These are phyloP conservation scores for Fusarium fujikuroi DNA, from an alignment of 2,329 filamentous ascomycete species.

Conservation along the genomic window DNA sequence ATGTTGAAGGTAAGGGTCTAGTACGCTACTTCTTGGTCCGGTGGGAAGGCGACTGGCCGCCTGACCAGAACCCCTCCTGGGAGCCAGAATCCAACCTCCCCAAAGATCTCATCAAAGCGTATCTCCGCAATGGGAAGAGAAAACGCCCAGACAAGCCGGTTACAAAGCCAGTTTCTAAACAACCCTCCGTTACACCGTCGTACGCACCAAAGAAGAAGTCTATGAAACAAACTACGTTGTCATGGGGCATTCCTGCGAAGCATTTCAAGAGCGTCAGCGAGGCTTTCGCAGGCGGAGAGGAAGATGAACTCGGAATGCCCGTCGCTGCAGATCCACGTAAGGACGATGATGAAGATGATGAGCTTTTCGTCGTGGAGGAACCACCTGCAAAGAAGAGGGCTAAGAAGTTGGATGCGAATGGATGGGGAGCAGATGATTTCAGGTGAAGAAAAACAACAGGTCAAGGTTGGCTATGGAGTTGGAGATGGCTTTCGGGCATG, in stretches of 20 bases:
- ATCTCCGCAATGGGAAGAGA: constrained; percentile 47
- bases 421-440: constrained; percentile 5
- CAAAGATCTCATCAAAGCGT: constrained; percentile 53
- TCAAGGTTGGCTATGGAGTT: not conserved
- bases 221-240: constrained; percentile 38
- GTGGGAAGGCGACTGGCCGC: constrained; percentile 68
- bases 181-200: constrained; percentile 9
- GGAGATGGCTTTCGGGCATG: not conserved
- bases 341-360: constrained; percentile 27
- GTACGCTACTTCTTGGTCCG: constrained; percentile 63
- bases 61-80: constrained; percentile 67
- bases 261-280: constrained; percentile 47
- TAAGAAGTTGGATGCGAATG: not conserved
- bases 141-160: not conserved
- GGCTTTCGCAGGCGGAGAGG: constrained; percentile 42
- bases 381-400: constrained; percentile 22
- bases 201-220: constrained; percentile 29
- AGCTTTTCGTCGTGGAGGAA: constrained; percentile 48
- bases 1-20: constrained; percentile 49
- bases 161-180: constrained; percentile 26
- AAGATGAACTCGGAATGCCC: constrained; percentile 1
- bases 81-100: constrained; percentile 65
- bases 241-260: constrained; percentile 35
- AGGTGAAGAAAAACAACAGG: not conserved
- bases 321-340: not conserved